Evolutionary conservation across 441 rosid genomes (phyloP).

Genomic region (Eruca vesicaria): DNA sequence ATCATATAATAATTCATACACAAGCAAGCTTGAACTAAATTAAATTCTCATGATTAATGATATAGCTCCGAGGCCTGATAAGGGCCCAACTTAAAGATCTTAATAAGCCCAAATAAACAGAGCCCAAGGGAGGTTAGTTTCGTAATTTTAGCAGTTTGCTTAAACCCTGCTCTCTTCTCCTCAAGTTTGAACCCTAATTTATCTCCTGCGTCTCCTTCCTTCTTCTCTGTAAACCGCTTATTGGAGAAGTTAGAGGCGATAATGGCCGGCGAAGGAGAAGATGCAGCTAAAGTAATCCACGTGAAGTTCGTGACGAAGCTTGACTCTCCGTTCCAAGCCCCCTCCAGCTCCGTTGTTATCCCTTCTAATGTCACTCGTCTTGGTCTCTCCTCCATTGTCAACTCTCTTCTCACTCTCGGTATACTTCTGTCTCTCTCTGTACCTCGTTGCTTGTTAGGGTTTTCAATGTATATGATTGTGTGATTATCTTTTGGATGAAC

Average conservation of each 20-base stretch:
- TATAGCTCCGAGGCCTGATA: not conserved
- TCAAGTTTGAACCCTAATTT: slow-evolving; percentile 29
- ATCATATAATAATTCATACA: not conserved
- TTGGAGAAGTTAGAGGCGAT: slow-evolving; percentile 8
- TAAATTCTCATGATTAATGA: not conserved
- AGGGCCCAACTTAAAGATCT: not conserved
- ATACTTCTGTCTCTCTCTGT: not conserved
- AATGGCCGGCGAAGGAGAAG: slow-evolving; percentile 58
- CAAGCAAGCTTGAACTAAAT: not conserved
- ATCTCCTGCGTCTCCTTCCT: not conserved
- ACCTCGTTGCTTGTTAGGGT: not conserved
- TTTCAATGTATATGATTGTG: not conserved
- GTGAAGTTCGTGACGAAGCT: slow-evolving; percentile 86
- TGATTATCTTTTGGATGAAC: slow-evolving; percentile 25
- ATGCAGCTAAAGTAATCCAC: slow-evolving; percentile 54
- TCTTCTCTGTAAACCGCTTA: slow-evolving; percentile 2
- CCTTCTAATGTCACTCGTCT: slow-evolving; percentile 85
- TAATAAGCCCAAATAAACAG: not conserved
- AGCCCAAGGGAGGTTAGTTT: not conserved
- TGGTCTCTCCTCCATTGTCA: slow-evolving; percentile 85
- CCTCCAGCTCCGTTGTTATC: slow-evolving; percentile 64
- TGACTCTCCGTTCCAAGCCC: slow-evolving; percentile 53
- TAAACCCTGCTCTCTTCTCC: slow-evolving; percentile 23
- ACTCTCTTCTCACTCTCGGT: slow-evolving; percentile 71
- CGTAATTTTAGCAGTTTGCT: not conserved